Base-by-base conservation (phyloP, 257 asterid species). In the Gardenia jasminoides region DNA sequence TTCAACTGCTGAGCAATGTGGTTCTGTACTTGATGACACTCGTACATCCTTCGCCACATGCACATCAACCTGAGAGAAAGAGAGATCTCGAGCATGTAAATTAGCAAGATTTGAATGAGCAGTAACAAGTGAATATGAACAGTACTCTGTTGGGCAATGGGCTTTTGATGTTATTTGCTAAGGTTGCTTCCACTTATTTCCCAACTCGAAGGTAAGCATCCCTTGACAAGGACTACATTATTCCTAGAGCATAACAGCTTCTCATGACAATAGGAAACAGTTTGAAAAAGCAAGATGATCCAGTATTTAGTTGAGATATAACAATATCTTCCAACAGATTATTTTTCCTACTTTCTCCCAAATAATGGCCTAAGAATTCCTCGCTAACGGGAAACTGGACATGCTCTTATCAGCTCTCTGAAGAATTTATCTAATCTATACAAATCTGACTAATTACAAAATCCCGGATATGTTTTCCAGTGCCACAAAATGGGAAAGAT, bases 21-120 rank as follows among this genome's bases (percentile, higher is more conserved):
- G 76, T 76, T 85, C 91, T 93, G 98, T 76, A 86, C 80, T 88
- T 89, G 89, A 81, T 93, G 98, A 62, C 92, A 89, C 59, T 82
- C 83, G 28, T 85, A 89, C 94, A 93, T 91, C 17, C 91, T 91
- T 75, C 72, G 87, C 97, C 97, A 93, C 94, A 87, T 87, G 67
- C 83, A 90, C 87, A 78, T 85, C 79, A 91, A 76, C 83, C 98
- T 93, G 94, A 20, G 41, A 83, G 62, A 26, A 8, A 47, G 70
- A 33, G 19, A n/a, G 31, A 65, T n/a, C 68, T 26, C 13, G 46
- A 24, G 28, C 17, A 15, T 50, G 11, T 36, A 26, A 62, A 2
- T 26, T 62, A 62, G 16, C n/a, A 62, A 26, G 39, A 26, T 11
- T 19, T 2, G 2, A 62, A 26, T 62, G 68, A 28, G 36, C 19